Percentiles rank a stretch among this genome's conserved stretches.
phyloP scores from a whole-genome alignment of 495 filamentous ascomycete genomes.

The Podospora pseudopauciseta region DNA sequence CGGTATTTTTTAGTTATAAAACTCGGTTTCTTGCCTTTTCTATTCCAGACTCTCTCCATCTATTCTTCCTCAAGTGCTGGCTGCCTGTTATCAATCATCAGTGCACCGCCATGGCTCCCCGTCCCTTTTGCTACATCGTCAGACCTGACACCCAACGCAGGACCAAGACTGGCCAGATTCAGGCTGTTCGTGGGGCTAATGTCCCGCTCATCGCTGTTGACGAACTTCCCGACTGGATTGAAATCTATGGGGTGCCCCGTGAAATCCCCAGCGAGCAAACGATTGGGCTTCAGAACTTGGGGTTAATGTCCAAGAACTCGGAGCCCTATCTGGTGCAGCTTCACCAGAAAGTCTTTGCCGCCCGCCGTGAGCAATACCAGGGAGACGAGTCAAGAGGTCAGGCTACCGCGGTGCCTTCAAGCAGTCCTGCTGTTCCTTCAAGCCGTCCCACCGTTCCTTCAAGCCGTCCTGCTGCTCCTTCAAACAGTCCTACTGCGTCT shows the following conservation, averaged over 20 bases:
- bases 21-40: background rate
- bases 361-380: background rate
- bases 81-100: background rate
- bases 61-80: background rate
- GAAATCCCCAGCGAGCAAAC: slow-evolving; percentile 38
- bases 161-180: slow-evolving; percentile 18
- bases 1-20: background rate
- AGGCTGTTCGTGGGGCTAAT: slow-evolving; percentile 29
- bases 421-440: background rate
- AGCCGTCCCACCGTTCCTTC: no score
- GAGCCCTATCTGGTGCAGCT: slow-evolving; percentile 26
- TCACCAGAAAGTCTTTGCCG: background rate
- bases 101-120: background rate
- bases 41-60: background rate
- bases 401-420: background rate
- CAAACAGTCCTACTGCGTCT: background rate
- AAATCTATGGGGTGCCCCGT: slow-evolving; percentile 39
- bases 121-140: slow-evolving; percentile 33
- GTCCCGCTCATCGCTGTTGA: slow-evolving; percentile 46
- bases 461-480: background rate
- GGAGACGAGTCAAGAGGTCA: background rate
- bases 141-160: slow-evolving; percentile 25
- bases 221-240: slow-evolving; percentile 42
- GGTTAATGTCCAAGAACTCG: slow-evolving; percentile 26
- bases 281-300: slow-evolving; percentile 38